Percentiles rank a stretch among this genome's conserved stretches.
These are phyloP conservation scores for Malbranchea zuffiana DNA, from an alignment of 2,329 filamentous ascomycete species.

Conservation along the genomic window DNA sequence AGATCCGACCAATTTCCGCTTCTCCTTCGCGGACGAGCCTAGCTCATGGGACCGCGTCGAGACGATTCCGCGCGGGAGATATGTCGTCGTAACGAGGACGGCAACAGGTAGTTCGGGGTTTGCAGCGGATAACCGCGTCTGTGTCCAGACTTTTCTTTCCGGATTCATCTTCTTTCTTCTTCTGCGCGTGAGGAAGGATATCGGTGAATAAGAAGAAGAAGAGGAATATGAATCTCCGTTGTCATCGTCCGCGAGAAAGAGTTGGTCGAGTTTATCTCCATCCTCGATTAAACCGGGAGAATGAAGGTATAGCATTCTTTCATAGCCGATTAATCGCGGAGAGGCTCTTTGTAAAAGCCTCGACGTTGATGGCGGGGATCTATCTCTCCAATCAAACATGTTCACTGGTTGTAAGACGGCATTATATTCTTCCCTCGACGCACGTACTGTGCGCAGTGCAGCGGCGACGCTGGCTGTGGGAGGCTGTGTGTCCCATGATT, in stretches of 20 bases:
- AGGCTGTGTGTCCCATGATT: constrained; percentile 33
- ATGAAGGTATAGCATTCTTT: constrained; percentile 34
- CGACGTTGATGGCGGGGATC: constrained; percentile 10
- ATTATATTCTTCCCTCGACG: constrained; percentile 30
- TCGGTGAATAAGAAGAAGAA: constrained; percentile 1
- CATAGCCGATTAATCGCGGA: constrained; percentile 34
- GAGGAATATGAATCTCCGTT: not conserved
- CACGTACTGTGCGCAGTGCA: constrained; percentile 30
- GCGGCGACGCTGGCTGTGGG: constrained; percentile 20
- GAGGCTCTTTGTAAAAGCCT: constrained; percentile 18
- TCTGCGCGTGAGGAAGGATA: not conserved
- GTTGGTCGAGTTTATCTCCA: constrained; percentile 27
- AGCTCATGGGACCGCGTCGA: constrained; percentile 11
- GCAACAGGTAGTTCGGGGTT: constrained; percentile 10
- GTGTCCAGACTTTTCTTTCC: constrained; percentile 11
- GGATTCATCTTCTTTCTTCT: too few relatives aligned
- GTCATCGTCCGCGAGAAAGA: constrained; percentile 23
- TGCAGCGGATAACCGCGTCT: constrained; percentile 6
- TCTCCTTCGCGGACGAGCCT: constrained; percentile 4
- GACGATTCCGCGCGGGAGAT: constrained; percentile 4
- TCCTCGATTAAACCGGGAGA: constrained; percentile 33
- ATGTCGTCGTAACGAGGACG: constrained; percentile 8
- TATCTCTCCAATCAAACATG: constrained; percentile 20
- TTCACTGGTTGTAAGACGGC: constrained; percentile 35
- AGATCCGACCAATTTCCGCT: constrained; percentile 15